phyloP scores from a whole-genome alignment of 2,329 filamentous ascomycete species.

The Didymella glomerata region DNA sequence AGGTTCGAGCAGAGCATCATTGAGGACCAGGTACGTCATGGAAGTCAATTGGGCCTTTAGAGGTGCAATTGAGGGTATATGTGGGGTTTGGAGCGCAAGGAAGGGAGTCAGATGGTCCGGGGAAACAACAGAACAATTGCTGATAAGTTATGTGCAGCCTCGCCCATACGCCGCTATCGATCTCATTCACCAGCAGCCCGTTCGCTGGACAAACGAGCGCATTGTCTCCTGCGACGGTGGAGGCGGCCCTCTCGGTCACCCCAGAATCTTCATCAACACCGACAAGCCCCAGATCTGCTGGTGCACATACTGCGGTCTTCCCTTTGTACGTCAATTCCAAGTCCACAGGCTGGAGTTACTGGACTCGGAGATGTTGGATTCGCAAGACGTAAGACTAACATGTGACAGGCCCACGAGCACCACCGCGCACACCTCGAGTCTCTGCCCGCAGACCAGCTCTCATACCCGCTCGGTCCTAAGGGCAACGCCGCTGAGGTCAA shows the following conservation, averaged over 20 bases:
- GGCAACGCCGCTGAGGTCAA: slow-evolving; percentile 67
- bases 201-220: slow-evolving; percentile 85
- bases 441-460: slow-evolving; percentile 76
- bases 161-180: slow-evolving; percentile 90
- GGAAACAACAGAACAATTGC: not conserved
- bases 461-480: slow-evolving; percentile 78
- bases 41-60: not conserved
- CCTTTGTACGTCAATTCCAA: slow-evolving; percentile 74
- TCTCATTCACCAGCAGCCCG: slow-evolving; percentile 94
- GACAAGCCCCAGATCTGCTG: slow-evolving; percentile 93
- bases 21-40: slow-evolving; percentile 77
- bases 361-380: not conserved
- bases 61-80: slow-evolving; percentile 1
- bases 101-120: not conserved
- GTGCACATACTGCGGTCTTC: slow-evolving; percentile 93
- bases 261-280: slow-evolving; percentile 94
- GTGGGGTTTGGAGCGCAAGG: not conserved
- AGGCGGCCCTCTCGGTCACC: slow-evolving; percentile 88
- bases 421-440: slow-evolving; percentile 86
- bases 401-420: slow-evolving; percentile 81
- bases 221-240: slow-evolving; percentile 91
- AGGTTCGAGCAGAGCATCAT: slow-evolving; percentile 98
- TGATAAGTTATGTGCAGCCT: slow-evolving; percentile 65
- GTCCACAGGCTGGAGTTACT: not conserved
- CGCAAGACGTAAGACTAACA: slow-evolving; percentile 18